Evolutionary conservation across 331 rosid genomes (phyloP).

Genomic region (Rosa hybrid): DNA sequence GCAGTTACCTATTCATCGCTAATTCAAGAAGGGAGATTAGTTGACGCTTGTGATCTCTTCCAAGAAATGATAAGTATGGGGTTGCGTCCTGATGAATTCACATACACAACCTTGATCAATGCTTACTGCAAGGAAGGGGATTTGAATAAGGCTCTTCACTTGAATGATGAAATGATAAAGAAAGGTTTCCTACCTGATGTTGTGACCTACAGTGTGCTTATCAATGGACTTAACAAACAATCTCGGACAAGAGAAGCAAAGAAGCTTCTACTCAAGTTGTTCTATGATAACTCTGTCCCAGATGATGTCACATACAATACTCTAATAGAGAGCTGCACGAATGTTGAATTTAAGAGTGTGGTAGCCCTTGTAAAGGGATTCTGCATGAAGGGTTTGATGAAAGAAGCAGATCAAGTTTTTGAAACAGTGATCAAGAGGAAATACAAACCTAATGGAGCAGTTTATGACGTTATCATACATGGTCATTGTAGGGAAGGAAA

Average conservation of each 20-base stretch:
- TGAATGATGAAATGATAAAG: slow-evolving; percentile 76
- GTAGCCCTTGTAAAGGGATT: slow-evolving; percentile 84
- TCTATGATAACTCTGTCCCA: slow-evolving; percentile 68
- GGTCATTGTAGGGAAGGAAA: slow-evolving; percentile 78
- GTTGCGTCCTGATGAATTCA: slow-evolving; percentile 63
- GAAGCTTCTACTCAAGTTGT: slow-evolving; percentile 80
- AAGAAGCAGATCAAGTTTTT: slow-evolving; percentile 75
- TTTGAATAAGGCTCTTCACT: slow-evolving; percentile 59
- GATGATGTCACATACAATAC: slow-evolving; percentile 66
- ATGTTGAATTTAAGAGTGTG: slow-evolving; percentile 63
- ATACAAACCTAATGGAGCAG: slow-evolving; percentile 57
- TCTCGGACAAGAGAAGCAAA: slow-evolving; percentile 87
- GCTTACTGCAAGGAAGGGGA: slow-evolving; percentile 80
- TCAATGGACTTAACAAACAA: slow-evolving; percentile 79
- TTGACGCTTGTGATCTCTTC: slow-evolving; percentile 70
- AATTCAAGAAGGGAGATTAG: slow-evolving; percentile 61
- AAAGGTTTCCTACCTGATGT: slow-evolving; percentile 80
- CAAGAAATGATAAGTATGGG: slow-evolving; percentile 59
- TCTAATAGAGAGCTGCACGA: slow-evolving; percentile 68
- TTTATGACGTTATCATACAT: slow-evolving; percentile 69
- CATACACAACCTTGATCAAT: slow-evolving; percentile 80
- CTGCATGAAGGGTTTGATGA: slow-evolving; percentile 89
- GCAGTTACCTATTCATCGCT: slow-evolving; percentile 69
- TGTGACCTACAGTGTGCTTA: slow-evolving; percentile 89
- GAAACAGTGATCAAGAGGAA: slow-evolving; percentile 58